A percentile compares a stretch with the other conserved stretches of the same genome.
Conservation (phyloP, 176 grass and related monocot genomes). For the Ananas comosus region DNA sequence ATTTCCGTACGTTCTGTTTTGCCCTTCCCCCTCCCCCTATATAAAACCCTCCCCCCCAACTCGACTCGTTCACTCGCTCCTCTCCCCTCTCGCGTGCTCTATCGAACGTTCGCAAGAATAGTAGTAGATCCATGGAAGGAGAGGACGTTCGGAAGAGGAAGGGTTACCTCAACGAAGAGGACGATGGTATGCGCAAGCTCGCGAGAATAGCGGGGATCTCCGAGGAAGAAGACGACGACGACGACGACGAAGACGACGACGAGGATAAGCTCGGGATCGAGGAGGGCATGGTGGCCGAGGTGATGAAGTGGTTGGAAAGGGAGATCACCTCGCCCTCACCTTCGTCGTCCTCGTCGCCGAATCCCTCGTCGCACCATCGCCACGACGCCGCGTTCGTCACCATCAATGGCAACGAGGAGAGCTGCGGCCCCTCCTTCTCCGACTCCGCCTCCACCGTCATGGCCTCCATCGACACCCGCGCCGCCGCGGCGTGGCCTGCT, state of each 20-base stretch:
- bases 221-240: neutral
- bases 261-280: slow-evolving; percentile 15
- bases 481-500: slow-evolving; percentile 8
- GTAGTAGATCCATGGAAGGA: neutral
- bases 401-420: slow-evolving; percentile 87
- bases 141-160: neutral
- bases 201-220: neutral
- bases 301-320: slow-evolving; percentile 81
- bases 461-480: slow-evolving; percentile 70
- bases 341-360: neutral
- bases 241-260: neutral
- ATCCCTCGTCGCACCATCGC: neutral
- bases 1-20: neutral
- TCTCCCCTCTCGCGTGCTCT: neutral
- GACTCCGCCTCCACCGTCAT: slow-evolving; percentile 54
- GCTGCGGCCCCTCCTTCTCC: slow-evolving; percentile 86
- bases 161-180: neutral
- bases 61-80: neutral
- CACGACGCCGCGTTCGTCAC: slow-evolving; percentile 36
- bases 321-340: slow-evolving; percentile 39
- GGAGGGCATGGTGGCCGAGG: slow-evolving; percentile 48
- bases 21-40: neutral
- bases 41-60: neutral
- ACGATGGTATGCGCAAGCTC: neutral
- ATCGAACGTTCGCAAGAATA: neutral